A percentile compares a stretch with the other conserved stretches of the same genome.
phyloP scores from a whole-genome alignment of 2,329 filamentous ascomycete species.

The Aspergillus japonicus region DNA sequence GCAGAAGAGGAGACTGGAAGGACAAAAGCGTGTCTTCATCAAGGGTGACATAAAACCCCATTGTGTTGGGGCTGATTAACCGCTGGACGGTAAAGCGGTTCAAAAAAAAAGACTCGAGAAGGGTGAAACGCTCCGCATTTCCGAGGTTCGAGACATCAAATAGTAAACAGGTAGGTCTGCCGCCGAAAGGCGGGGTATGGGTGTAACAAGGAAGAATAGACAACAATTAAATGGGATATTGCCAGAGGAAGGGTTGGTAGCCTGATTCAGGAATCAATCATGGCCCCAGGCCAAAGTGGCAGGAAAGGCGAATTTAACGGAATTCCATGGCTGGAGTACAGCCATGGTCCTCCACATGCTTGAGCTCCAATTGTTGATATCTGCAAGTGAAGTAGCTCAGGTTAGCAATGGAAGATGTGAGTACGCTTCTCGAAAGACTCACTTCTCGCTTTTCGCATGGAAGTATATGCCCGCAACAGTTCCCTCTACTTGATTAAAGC shows the following conservation, averaged over 20 bases:
- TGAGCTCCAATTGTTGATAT: conserved; percentile 89
- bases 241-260: conserved; percentile 1
- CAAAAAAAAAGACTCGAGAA: background rate
- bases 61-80: background rate
- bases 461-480: conserved; percentile 94
- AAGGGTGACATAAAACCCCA: background rate
- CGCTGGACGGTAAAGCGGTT: background rate
- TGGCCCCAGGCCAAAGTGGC: background rate
- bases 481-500: conserved; percentile 89
- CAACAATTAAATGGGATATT: conserved; percentile 2
- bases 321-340: conserved; percentile 89
- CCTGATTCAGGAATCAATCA: background rate
- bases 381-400: conserved; percentile 48
- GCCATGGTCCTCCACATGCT: conserved; percentile 80
- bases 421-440: conserved; percentile 41
- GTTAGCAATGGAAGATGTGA: background rate
- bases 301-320: conserved; percentile 53
- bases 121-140: background rate
- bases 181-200: background rate
- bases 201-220: background rate
- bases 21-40: background rate
- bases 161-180: background rate
- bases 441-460: conserved; percentile 97
- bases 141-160: background rate
- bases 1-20: background rate